Percentiles rank a stretch among this genome's conserved stretches.
Conservation (phyloP, 2,329 filamentous ascomycete species). For the Colletotrichum lentis region DNA sequence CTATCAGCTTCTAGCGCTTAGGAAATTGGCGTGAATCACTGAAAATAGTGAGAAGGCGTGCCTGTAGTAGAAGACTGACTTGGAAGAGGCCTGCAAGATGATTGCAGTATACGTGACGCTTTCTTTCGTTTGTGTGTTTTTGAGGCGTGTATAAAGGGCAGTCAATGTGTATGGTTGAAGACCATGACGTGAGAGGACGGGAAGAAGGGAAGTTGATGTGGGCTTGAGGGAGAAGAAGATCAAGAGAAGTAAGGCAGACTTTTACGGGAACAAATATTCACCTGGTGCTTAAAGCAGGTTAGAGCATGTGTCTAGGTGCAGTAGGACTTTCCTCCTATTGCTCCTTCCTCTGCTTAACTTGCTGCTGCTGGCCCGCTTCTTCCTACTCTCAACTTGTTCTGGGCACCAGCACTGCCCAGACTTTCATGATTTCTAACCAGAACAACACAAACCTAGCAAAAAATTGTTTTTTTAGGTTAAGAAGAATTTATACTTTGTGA, state of each 20-base stretch:
- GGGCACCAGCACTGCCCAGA: too few relatives aligned
- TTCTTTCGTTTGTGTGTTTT: neutral
- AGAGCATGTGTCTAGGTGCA: neutral
- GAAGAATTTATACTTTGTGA: too few relatives aligned
- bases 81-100: neutral
- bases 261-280: neutral
- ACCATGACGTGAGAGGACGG: neutral
- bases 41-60: neutral
- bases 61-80: neutral
- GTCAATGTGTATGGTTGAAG: neutral
- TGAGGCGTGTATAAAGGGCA: neutral
- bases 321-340: neutral
- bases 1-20: neutral
- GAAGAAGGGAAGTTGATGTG: too few relatives aligned
- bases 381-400: neutral
- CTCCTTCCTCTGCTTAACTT: too few relatives aligned
- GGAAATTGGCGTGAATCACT: too few relatives aligned
- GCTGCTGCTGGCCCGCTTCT: neutral
- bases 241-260: too few relatives aligned
- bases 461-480: too few relatives aligned
- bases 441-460: too few relatives aligned
- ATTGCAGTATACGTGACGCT: fast-evolving
- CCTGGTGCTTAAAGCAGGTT: neutral
- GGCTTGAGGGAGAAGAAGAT: neutral
- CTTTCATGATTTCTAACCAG: too few relatives aligned